Base-by-base conservation (phyloP, 1,284 basidiomycete species). In the Athelia psychrophila region DNA sequence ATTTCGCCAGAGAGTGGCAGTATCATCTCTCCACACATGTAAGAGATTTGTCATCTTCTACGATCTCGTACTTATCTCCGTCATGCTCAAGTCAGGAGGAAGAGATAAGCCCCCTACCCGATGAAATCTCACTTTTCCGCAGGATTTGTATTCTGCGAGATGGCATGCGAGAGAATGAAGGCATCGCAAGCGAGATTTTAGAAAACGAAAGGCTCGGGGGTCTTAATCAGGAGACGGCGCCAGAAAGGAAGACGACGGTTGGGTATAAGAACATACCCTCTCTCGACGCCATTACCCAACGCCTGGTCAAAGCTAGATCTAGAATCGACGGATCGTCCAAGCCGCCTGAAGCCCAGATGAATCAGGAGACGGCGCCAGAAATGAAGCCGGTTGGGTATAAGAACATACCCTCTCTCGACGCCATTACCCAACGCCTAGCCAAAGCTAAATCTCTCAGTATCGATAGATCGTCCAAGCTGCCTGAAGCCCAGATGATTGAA, bases 231-330 rank as follows among this genome's bases (percentile, higher is more conserved):
- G 77, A 82, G 66, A 74, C 70, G 3, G 10, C n/a, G n/a, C 57
- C 58, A 53, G 74, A 77, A 66, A 75, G 74, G 54, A 79, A 77
- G 63, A 68, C 77, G 56, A 80, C 81, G 53, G 73, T 80, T 32
- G 90, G 90, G 23, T 93, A 91, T 71, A 92, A 89, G 81, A 91
- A 91, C 60, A 88, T 92, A 38, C 91, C 90, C 18, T 83, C 79
- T 58, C 78, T 93, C 42, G 88, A 90, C 60, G 87, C 86, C 22
- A 93, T 93, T 68, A 86, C 89, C 9, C 83, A 84, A 24, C 79
- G 86, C 27, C 72, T 90, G 53, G 83, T 81, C 36, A 86, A 86
- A 69, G 74, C 82, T 23, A 74, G 86, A 47, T 74, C 80, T 36
- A 67, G 90, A 54, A 72, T 91, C 56, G 88, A 91, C 62, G 88